Percentiles rank a stretch among this genome's conserved stretches.
Evolutionary conservation across 139 green algal genomes (phyloP).

Genomic region (Eudorina sp.): DNA sequence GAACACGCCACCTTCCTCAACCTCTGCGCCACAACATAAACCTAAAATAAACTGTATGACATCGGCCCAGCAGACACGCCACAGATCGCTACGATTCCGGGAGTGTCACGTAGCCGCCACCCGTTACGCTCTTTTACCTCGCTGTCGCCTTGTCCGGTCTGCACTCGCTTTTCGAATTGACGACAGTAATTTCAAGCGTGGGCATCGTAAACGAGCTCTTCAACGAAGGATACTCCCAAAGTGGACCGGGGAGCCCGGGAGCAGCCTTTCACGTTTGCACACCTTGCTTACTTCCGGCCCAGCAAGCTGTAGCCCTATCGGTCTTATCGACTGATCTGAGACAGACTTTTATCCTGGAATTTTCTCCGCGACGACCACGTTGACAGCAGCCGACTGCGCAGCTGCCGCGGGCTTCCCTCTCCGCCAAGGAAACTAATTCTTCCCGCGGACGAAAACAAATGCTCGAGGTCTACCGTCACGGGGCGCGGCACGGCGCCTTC

Average conservation of each 20-base stretch:
- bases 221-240: no score
- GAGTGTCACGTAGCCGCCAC: neutral
- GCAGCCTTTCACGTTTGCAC: no score
- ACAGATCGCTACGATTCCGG: neutral
- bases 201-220: no score
- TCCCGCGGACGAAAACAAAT: neutral
- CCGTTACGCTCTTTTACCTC: neutral
- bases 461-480: slow-evolving; percentile 33
- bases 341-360: neutral
- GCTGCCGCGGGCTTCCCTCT: no score
- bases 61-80: neutral
- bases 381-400: neutral
- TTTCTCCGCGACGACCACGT: neutral
- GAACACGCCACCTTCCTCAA: neutral
- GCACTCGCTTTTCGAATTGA: no score
- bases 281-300: no score
- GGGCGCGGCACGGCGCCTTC: neutral
- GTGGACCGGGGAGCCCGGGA: no score
- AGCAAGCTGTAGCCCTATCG: neutral
- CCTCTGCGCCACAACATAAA: neutral
- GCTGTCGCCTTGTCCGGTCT: no score
- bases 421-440: no score
- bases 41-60: no score
- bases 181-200: no score
- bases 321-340: neutral